These are phyloP conservation scores for Fusarium sp. DNA, from an alignment of 2,329 filamentous ascomycete genomes.

Conservation along the genomic window DNA sequence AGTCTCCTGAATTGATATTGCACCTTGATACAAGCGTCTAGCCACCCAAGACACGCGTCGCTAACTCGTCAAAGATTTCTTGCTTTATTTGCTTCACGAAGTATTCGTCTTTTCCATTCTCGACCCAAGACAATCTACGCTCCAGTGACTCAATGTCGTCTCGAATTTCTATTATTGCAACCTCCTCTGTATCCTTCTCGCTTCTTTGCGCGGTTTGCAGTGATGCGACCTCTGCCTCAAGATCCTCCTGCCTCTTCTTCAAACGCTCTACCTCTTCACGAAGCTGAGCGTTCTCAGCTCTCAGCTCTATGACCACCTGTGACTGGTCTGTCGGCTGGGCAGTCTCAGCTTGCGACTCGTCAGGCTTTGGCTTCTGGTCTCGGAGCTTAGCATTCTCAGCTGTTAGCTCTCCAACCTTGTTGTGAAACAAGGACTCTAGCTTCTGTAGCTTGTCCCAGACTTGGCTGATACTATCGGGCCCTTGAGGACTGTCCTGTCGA, in stretches of 20 bases:
- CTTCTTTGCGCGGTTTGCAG: not conserved
- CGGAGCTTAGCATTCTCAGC: not conserved
- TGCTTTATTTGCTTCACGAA: not conserved
- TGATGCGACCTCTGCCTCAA: not conserved
- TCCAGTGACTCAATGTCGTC: not conserved
- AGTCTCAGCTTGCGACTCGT: not conserved
- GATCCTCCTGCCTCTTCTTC: not conserved
- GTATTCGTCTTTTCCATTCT: not conserved
- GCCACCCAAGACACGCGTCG: not conserved
- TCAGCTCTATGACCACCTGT: not conserved
- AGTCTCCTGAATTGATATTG: not conserved
- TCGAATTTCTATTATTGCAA: not conserved
- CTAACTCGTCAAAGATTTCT: not conserved
- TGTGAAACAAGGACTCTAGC: not conserved
- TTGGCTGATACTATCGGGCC: not conserved
- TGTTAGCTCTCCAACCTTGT: not conserved
- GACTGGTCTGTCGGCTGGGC: not conserved
- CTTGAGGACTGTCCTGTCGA: not conserved
- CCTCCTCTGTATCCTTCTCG: not conserved
- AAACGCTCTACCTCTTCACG: not conserved
- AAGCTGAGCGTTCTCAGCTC: not conserved
- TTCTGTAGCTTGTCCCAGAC: conserved; percentile 4
- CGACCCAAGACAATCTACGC: not conserved
- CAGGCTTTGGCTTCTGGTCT: not conserved
- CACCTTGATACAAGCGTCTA: not conserved